A percentile compares a stretch with the other conserved stretches of the same genome.
Evolutionary conservation across 768 basidiomycete genomes (phyloP).

Genomic region (Tylopilus vinaceipallidus): DNA sequence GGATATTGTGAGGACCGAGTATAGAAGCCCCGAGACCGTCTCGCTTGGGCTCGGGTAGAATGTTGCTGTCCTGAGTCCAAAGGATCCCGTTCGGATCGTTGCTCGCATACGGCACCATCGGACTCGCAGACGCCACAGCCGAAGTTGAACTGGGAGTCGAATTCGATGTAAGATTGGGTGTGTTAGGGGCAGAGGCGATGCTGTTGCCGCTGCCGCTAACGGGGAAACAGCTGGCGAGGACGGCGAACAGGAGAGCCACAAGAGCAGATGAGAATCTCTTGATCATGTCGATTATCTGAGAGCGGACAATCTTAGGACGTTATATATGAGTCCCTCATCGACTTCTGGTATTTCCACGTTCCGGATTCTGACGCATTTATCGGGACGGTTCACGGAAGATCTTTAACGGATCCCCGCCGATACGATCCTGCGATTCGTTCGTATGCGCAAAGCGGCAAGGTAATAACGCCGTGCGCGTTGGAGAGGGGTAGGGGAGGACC

Average conservation of each 20-base stretch:
- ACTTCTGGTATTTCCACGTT: no score
- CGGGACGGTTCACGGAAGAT: no score
- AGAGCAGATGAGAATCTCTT: neutral
- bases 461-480: no score
- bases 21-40: constrained; percentile 43
- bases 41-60: constrained; percentile 39
- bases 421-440: no score
- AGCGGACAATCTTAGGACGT: no score
- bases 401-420: no score
- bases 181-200: neutral
- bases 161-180: no score
- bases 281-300: constrained; percentile 3
- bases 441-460: no score
- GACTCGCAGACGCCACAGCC: constrained; percentile 29
- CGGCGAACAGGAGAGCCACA: constrained; percentile 1
- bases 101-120: constrained; percentile 42
- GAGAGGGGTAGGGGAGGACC: no score
- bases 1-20: constrained; percentile 54
- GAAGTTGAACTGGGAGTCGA: constrained; percentile 7
- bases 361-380: no score
- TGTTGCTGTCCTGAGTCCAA: constrained; percentile 32
- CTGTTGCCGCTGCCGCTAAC: neutral
- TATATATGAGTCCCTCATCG: no score
- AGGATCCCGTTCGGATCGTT: constrained; percentile 42
- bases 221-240: constrained; percentile 4